Evolutionary conservation across 257 asterid species (phyloP), one percentile per base, ranked within the genome.

Genomic region (Salvia miltiorrhiza): DNA sequence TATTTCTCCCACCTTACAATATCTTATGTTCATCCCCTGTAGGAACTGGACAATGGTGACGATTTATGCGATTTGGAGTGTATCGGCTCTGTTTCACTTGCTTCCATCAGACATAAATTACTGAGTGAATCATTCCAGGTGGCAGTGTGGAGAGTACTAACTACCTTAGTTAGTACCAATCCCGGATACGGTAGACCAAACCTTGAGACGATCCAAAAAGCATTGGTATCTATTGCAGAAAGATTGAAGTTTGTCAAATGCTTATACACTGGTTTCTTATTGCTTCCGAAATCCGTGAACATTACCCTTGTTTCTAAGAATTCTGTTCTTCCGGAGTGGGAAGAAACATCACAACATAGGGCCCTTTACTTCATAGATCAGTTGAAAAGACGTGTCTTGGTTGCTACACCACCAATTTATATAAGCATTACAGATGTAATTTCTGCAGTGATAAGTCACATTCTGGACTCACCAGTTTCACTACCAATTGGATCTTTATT

Each of bases 371-470:
- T 83, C 78, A 81, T 93, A 67, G 91, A 86, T 78, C 77, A 66
- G 79, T 78, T 44, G 33, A 85, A 85, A 80, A 72, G 82, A 47
- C 71, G 76, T 40, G 64, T 90, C 74, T 75, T 90, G 69, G 81
- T 93, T 24, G 98, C 97, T 39, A 93, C 86, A 76, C 97, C 97
- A 57, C 97, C 98, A 65, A 77, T 65, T 13, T 90, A 84, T 70
- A 75, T 93, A 16, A 84, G 93, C 7, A 76, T 88, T 61, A 73
- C 86, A 64, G 98, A 93, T 73, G 87, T 90, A 72, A 69, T 88
- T 67, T 87, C 89, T 21, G 79, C 86, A 59, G 88, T 83, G 63
- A 75, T 93, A 69, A 86, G 98, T 83, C 84, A 75, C 67, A 77
- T 84, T 55, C 78, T 93, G 85, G 96, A 87, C 61, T 88, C 95